These are phyloP conservation scores for Tirmania nivea DNA, from an alignment of 495 filamentous ascomycete genomes.

Conservation along the genomic window DNA sequence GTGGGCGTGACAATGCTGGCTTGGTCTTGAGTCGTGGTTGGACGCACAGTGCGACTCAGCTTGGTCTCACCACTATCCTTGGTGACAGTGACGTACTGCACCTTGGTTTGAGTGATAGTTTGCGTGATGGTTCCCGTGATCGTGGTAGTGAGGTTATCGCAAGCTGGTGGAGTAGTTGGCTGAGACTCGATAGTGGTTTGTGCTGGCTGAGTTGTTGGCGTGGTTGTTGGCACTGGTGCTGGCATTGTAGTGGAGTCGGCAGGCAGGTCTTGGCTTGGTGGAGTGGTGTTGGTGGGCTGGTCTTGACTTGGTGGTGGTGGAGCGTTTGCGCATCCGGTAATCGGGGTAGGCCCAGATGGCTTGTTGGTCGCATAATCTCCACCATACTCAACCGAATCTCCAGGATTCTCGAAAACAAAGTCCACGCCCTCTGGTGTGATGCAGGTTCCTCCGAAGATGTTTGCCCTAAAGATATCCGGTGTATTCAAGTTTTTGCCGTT, in stretches of 20 bases:
- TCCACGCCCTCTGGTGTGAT: constrained; percentile 3
- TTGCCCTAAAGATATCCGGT: constrained; percentile 14
- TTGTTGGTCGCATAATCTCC: not conserved
- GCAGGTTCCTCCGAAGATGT: constrained; percentile 12
- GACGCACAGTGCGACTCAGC: too few species aligned
- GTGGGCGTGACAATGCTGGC: too few species aligned
- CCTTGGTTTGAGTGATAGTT: not conserved
- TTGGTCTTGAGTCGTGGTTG: too few species aligned
- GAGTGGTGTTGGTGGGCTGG: not conserved
- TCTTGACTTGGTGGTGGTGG: not conserved
- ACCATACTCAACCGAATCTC: constrained; percentile 5
- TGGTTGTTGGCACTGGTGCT: not conserved
- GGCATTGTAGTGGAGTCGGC: not conserved
- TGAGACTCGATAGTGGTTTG: not conserved
- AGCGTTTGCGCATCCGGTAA: too few species aligned
- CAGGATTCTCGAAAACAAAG: constrained; percentile 14
- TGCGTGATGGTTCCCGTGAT: not conserved
- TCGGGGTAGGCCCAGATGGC: too few species aligned
- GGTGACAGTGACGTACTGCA: not conserved
- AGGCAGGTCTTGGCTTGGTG: too few species aligned
- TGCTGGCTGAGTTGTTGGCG: not conserved
- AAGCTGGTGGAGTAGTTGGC: not conserved
- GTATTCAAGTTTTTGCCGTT: constrained; percentile 7
- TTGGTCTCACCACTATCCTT: not conserved
- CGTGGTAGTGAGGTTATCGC: not conserved